Evolutionary conservation across 1,139 yeast genomes (phyloP).

Genomic region (Geotrichum carabidarum): DNA sequence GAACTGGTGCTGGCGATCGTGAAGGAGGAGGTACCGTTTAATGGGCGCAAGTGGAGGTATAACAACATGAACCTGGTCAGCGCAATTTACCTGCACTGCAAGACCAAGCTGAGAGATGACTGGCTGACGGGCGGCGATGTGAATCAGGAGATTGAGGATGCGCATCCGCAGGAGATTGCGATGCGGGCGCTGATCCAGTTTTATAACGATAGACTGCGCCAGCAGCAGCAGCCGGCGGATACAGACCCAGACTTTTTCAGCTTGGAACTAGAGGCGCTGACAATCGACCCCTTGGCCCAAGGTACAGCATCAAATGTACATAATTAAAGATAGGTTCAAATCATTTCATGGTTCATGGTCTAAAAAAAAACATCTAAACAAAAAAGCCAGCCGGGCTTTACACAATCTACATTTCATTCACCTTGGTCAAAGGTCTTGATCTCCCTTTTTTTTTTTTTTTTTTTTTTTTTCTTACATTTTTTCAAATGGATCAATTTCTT

Average conservation of each 20-base stretch:
- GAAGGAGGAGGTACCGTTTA: conserved; percentile 80
- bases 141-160: conserved; percentile 67
- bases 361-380: neutral
- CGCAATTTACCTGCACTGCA: conserved; percentile 72
- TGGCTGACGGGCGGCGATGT: conserved; percentile 88
- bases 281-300: conserved; percentile 1
- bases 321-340: neutral
- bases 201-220: conserved; percentile 51
- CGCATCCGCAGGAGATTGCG: conserved; percentile 83
- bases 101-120: conserved; percentile 67
- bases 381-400: too few species aligned
- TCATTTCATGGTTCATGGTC: neutral
- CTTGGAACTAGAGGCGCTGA: conserved; percentile 12
- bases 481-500: neutral
- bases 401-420: too few species aligned
- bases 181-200: conserved; percentile 73
- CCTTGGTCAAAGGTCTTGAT: neutral
- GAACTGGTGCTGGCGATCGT: conserved; percentile 63
- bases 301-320: neutral
- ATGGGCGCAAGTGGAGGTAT: conserved; percentile 94
- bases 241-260: conserved; percentile 11
- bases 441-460: neutral
- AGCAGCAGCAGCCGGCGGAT: neutral
- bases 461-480: neutral
- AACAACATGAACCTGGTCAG: conserved; percentile 91